phyloP scores from a whole-genome alignment of 768 basidiomycete species.

The Agaricus sinodeliciosus region DNA sequence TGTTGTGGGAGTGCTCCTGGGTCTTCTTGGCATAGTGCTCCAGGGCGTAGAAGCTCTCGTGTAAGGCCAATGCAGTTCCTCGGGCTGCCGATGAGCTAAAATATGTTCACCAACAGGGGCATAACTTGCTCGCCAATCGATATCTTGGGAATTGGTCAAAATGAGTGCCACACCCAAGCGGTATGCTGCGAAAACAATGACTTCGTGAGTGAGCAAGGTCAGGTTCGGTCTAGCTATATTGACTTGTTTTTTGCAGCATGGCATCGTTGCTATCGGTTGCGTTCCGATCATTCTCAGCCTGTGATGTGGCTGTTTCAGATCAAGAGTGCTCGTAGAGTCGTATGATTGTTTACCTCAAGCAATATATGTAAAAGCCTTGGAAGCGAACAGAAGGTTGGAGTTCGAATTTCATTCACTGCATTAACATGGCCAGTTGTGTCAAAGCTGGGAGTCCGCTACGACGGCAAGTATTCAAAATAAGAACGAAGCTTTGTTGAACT shows the following conservation, averaged over 20 bases:
- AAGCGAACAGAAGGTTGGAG: too few species aligned
- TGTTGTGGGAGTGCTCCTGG: slow-evolving; percentile 18
- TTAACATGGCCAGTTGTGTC: too few species aligned
- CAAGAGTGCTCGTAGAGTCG: too few species aligned
- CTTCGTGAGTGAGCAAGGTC: slow-evolving; percentile 17
- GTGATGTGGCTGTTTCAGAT: slow-evolving; percentile 3
- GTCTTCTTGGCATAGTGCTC: slow-evolving; percentile 19
- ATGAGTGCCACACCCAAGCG: slow-evolving; percentile 22
- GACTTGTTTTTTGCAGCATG: slow-evolving; percentile 13
- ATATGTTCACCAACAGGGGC: slow-evolving; percentile 14
- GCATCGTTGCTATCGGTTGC: slow-evolving; percentile 34
- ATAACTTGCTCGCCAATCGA: slow-evolving; percentile 24
- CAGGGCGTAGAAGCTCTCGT: slow-evolving; percentile 22
- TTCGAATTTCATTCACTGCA: too few species aligned
- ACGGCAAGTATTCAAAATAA: too few species aligned
- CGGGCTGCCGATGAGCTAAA: background rate
- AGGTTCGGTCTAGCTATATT: background rate
- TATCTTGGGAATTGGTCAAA: slow-evolving; percentile 18
- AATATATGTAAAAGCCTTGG: too few species aligned
- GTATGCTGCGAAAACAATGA: slow-evolving; percentile 34
- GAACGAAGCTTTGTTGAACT: too few species aligned
- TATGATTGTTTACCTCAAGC: background rate
- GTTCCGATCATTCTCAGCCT: slow-evolving; percentile 26
- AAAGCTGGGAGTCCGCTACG: too few species aligned
- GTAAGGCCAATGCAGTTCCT: slow-evolving; percentile 12